A percentile compares a stretch with the other conserved stretches of the same genome.
Evolutionary conservation across 2,329 filamentous ascomycete species (phyloP).

Genomic region (Aspergillus sp.): DNA sequence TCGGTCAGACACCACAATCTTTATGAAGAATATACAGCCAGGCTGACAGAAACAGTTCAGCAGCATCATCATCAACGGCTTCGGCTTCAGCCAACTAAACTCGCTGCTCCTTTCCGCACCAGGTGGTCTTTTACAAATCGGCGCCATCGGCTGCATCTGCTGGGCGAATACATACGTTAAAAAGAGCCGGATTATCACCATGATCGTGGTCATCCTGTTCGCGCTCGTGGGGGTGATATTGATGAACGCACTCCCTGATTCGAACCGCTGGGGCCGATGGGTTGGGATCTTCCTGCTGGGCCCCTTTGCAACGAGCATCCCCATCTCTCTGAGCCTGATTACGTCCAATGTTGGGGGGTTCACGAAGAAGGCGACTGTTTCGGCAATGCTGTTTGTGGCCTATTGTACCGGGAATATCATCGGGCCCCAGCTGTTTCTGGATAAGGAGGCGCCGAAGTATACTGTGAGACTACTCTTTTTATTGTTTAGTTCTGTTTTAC

Average conservation of each 20-base stretch:
- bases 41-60: background rate
- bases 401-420: background rate
- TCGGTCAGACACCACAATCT: background rate
- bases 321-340: background rate
- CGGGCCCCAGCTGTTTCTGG: background rate
- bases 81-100: background rate
- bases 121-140: no score
- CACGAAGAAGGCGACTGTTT: background rate
- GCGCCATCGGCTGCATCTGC: background rate
- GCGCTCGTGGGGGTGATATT: background rate
- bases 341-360: background rate
- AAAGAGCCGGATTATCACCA: background rate
- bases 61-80: constrained; percentile 1
- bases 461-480: no score
- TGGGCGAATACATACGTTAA: background rate
- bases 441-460: background rate
- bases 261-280: background rate
- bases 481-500: no score
- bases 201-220: background rate
- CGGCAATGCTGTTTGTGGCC: background rate
- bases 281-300: background rate
- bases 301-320: background rate
- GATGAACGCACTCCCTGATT: background rate
- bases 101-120: background rate
- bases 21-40: no score